Base-by-base conservation (phyloP, 2,329 filamentous ascomycete species). In the Talaromyces sp. region DNA sequence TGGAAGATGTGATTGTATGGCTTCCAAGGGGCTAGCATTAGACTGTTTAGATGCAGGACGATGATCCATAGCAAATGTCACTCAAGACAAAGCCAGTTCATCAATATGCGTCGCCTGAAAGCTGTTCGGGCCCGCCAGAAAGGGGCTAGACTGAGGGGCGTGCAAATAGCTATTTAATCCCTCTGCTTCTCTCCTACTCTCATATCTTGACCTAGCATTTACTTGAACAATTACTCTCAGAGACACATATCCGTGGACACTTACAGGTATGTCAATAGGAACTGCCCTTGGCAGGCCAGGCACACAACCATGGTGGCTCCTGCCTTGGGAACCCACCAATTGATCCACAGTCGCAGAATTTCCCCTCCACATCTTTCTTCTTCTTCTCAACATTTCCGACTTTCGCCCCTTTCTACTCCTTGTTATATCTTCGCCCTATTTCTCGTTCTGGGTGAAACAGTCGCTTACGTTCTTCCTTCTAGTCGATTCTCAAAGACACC, bases 101-200 rank as follows among this genome's bases (percentile, higher is more conserved):
- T 37, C 11, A 11, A n/a, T n/a, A 22, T 25, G 21, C 22, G 19
- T 51, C 28, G 46, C 48, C 48, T 51, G 25, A 52, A 13, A 52
- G 48, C 33, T 13, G 22, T 39, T 52, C 48, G 48, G 33, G 48
- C 48, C 31, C 21, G 48, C 48, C 33, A 22, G 48, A 52, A 37
- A 22, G 39, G 33, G 48, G 15, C 19, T 52, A 52, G 48, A 7
- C 9, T 28, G 22, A 17, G 48, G 48, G 33, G 21, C 33, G 33
- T n/a, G 48, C 17, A 33, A 37, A 25, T n/a, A 25, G 35, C 33
- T 52, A 52, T 52, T n/a, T 52, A 52, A 52, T 37, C 31, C 48
- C 48, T 39, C 35, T 28, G 48, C 25, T 43, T 15, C 45, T 48
- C 43, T 33, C 17, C 28, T 28, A 13, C 45, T 9, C n/a, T n/a